Evolutionary conservation across 2,329 filamentous ascomycete species (phyloP).

Genomic region (Colletotrichum sidae): DNA sequence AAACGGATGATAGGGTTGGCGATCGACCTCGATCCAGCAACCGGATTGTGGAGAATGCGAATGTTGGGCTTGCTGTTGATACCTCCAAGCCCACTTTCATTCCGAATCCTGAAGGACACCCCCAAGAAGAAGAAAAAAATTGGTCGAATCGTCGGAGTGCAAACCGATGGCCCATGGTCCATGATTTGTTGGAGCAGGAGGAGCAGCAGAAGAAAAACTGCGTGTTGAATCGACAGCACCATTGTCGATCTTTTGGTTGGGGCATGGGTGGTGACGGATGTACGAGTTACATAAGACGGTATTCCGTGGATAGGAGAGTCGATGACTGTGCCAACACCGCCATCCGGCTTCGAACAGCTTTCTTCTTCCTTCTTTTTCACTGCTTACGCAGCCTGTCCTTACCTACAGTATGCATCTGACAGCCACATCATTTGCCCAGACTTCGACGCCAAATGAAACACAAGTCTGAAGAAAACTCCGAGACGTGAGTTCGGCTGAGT

Average conservation of each 20-base stretch:
- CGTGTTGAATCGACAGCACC: conserved; percentile 4
- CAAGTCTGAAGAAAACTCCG: too few species aligned
- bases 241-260: conserved; percentile 22
- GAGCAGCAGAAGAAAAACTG: not conserved
- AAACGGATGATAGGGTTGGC: conserved; percentile 28
- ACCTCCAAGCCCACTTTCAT: conserved; percentile 7
- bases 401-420: too few species aligned
- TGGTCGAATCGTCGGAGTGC: conserved; percentile 23
- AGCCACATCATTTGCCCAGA: too few species aligned
- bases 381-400: too few species aligned
- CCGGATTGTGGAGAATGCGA: conserved; percentile 18
- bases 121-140: not conserved
- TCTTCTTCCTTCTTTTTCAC: too few species aligned
- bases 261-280: not conserved
- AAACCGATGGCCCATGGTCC: conserved; percentile 16
- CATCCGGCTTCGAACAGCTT: too few species aligned
- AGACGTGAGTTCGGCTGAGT: too few species aligned
- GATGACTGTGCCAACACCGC: too few species aligned
- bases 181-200: conserved; percentile 13
- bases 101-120: too few species aligned
- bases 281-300: too few species aligned
- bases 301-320: too few species aligned
- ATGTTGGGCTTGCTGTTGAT: conserved; percentile 29
- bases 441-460: too few species aligned
- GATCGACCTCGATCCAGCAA: conserved; percentile 29